These are phyloP conservation scores for Diaporthe citri DNA, from an alignment of 2,329 filamentous ascomycete species.

Conservation along the genomic window DNA sequence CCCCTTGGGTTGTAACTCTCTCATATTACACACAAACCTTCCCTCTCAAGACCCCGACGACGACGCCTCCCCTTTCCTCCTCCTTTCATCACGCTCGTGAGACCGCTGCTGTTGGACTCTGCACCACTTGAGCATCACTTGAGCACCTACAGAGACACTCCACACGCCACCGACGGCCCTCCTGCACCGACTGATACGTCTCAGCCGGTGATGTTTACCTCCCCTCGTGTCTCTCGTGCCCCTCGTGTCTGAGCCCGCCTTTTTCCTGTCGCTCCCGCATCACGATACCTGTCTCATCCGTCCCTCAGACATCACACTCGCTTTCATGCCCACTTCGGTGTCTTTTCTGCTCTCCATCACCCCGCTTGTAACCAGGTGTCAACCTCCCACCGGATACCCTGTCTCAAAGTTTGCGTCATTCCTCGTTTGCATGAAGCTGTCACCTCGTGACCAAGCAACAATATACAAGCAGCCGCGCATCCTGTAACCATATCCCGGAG, in stretches of 20 bases:
- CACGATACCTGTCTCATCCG: slow-evolving; percentile 36
- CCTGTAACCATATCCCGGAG: not conserved
- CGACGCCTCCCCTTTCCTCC: not conserved
- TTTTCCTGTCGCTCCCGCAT: slow-evolving; percentile 33
- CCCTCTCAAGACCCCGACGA: not conserved
- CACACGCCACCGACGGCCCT: slow-evolving; percentile 1
- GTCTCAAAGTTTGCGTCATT: slow-evolving; percentile 35
- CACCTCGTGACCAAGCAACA: slow-evolving; percentile 29
- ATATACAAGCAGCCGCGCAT: slow-evolving; percentile 1
- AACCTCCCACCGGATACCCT: not conserved
- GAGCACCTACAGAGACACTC: slow-evolving; percentile 19
- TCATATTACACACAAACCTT: slow-evolving; percentile 23
- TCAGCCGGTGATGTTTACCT: slow-evolving; percentile 33
- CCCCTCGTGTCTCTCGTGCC: slow-evolving; percentile 15
- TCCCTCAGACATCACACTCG: slow-evolving; percentile 30
- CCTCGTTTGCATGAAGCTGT: slow-evolving; percentile 25
- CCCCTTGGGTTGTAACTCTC: slow-evolving; percentile 1
- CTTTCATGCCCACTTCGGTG: not conserved
- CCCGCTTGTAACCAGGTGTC: slow-evolving; percentile 26
- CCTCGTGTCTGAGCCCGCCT: slow-evolving; percentile 30
- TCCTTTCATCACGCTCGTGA: slow-evolving; percentile 38
- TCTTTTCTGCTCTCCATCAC: slow-evolving; percentile 16
- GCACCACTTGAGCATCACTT: slow-evolving; percentile 29
- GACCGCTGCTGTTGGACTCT: slow-evolving; percentile 28
- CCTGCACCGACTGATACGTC: slow-evolving; percentile 21